phyloP scores from a whole-genome alignment of 257 asterid genomes.

The Solanum virginianum region DNA sequence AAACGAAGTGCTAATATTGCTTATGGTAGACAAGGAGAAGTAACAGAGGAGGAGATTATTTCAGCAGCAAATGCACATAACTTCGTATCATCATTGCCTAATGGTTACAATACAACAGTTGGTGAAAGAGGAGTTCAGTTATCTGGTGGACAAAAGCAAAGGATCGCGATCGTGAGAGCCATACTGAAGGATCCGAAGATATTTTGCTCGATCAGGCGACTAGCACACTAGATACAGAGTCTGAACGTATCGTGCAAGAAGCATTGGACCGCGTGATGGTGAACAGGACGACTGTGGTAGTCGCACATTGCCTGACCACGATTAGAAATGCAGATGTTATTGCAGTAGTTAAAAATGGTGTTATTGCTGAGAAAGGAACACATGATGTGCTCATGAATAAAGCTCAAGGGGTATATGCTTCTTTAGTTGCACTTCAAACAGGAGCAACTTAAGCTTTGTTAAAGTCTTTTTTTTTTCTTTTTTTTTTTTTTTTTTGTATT shows the following conservation, averaged over 20 bases:
- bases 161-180: slow-evolving; percentile 36
- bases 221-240: slow-evolving; percentile 39
- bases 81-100: slow-evolving; percentile 10
- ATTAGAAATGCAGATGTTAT: slow-evolving; percentile 19
- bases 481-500: no score
- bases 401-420: slow-evolving; percentile 20
- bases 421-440: slow-evolving; percentile 15
- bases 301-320: slow-evolving; percentile 27
- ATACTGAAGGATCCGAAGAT: slow-evolving; percentile 32
- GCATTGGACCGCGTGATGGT: slow-evolving; percentile 26
- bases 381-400: slow-evolving; percentile 20
- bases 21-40: slow-evolving; percentile 8
- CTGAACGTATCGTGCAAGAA: slow-evolving; percentile 30
- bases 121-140: slow-evolving; percentile 35
- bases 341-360: slow-evolving; percentile 25
- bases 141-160: slow-evolving; percentile 48
- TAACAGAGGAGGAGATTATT: slow-evolving; percentile 3
- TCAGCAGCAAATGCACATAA: slow-evolving; percentile 12
- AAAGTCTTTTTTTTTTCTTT: no score
- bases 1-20: slow-evolving; percentile 11
- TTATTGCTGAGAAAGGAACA: slow-evolving; percentile 26
- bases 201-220: slow-evolving; percentile 42
- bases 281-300: slow-evolving; percentile 13
- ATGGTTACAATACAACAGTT: slow-evolving; percentile 32
- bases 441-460: not conserved